phyloP scores from a whole-genome alignment of 805 yeast genomes.

The Lachancea fermentati region DNA sequence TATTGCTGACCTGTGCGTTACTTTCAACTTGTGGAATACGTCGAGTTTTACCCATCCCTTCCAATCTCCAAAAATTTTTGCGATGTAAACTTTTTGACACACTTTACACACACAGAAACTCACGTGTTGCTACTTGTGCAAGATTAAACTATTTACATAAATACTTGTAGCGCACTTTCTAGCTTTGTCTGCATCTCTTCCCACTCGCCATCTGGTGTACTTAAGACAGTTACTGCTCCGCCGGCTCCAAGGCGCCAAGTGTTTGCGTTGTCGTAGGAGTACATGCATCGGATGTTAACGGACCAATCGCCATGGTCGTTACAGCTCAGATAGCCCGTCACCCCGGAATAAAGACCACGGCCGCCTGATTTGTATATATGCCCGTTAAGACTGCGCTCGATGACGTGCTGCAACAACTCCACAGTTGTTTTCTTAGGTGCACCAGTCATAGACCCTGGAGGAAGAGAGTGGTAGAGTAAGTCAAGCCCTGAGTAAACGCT shows the following conservation, averaged over 20 bases:
- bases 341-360: conserved; percentile 91
- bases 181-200: conserved; percentile 84
- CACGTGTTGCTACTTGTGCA: neutral
- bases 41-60: neutral
- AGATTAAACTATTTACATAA: conserved; percentile 21
- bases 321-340: conserved; percentile 90
- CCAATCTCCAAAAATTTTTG: neutral
- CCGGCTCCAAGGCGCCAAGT: conserved; percentile 95
- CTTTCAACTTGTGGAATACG: neutral
- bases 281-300: conserved; percentile 83
- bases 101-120: neutral
- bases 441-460: conserved; percentile 99
- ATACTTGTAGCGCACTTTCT: conserved; percentile 73
- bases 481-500: conserved; percentile 63
- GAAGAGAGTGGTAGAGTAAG: conserved; percentile 68
- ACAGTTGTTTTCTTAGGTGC: conserved; percentile 96
- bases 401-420: conserved; percentile 56
- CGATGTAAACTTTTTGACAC: neutral
- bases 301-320: conserved; percentile 92
- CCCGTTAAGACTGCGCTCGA: conserved; percentile 33
- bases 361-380: conserved; percentile 15
- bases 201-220: conserved; percentile 81
- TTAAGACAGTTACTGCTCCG: conserved; percentile 90
- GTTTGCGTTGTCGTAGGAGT: conserved; percentile 46
- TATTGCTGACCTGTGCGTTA: neutral